Evolutionary conservation across 2,329 filamentous ascomycete species (phyloP), one percentile per base, ranked within the genome.

Genomic region (Fusarium annulatum): DNA sequence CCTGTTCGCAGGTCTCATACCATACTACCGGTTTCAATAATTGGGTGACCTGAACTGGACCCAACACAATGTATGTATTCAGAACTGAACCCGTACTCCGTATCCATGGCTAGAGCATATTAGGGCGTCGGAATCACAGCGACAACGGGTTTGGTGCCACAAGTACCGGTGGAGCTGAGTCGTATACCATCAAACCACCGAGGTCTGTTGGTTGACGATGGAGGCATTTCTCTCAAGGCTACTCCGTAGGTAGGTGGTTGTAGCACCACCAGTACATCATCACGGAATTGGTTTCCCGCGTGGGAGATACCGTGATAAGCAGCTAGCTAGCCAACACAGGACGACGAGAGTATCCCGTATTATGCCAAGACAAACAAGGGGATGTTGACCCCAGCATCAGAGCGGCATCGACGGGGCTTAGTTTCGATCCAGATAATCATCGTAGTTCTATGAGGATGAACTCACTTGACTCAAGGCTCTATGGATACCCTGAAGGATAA

Each of bases 271-370:
- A n/a, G 42, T 42, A 23, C 41, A 38, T 28, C 34, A 30, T 28
- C 34, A 28, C 64, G 72, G 72, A 65, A 74, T 69, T 72, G 42
- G 42, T 72, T 74, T 57, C 56, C 72, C 72, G 72, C 45, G 26
- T 65, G 48, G n/a, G 52, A 61, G 64, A 33, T 33, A 33, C 30
- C 30, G 30, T 33, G 30, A 60, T 68, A 59, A 61, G 49, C 65
- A 53, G 34, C 34, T 65, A n/a, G 23, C 45, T 28, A 67, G 62
- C 61, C 64, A 46, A 73, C 46, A 71, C 55, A 53, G 30, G 21
- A 39, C 33, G 58, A 49, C 45, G 61, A 71, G 70, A 58, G 39
- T 55, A 46, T 28, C 45, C 26, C 45, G 45, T 46, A 51, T 19
- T 46, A n/a, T 41, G 67, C 71, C 71, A 73, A 73, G 71, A 26